Percentiles rank a stretch among this genome's conserved stretches.
Conservation (phyloP, 106 monocot species). For the Posidonia australis region DNA sequence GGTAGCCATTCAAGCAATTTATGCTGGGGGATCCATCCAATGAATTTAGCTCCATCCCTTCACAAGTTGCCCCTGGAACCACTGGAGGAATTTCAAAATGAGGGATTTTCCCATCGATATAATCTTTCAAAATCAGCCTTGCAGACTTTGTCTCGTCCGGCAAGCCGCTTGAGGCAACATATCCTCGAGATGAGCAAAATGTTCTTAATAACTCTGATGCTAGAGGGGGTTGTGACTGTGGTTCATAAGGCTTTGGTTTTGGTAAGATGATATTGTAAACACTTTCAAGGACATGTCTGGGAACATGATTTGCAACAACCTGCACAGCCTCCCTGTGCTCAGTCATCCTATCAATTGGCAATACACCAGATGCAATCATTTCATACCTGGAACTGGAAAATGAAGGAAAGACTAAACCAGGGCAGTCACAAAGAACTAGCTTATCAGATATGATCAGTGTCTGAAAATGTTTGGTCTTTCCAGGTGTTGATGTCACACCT, state of each 20-base stretch:
- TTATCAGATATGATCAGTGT: slow-evolving; percentile 85
- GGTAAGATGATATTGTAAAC: slow-evolving; percentile 71
- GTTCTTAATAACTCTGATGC: slow-evolving; percentile 64
- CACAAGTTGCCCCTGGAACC: not conserved
- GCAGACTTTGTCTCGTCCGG: slow-evolving; percentile 88
- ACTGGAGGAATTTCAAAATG: slow-evolving; percentile 75
- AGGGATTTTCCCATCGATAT: slow-evolving; percentile 83
- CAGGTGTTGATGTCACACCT: slow-evolving; percentile 91
- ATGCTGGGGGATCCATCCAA: not conserved
- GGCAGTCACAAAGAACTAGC: slow-evolving; percentile 92
- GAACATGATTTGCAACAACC: slow-evolving; percentile 64
- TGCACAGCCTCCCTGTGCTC: slow-evolving; percentile 74
- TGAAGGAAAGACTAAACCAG: slow-evolving; percentile 91
- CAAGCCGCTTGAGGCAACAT: slow-evolving; percentile 68
- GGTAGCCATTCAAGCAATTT: slow-evolving; percentile 3
- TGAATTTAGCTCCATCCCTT: not conserved
- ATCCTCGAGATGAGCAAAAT: slow-evolving; percentile 81
- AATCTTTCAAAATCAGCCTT: slow-evolving; percentile 84
- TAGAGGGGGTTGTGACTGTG: slow-evolving; percentile 44
- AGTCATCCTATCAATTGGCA: slow-evolving; percentile 84
- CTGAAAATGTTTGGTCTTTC: slow-evolving; percentile 97
- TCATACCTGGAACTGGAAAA: slow-evolving; percentile 90
- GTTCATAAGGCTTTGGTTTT: slow-evolving; percentile 72
- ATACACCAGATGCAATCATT: slow-evolving; percentile 88
- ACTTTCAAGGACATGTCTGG: slow-evolving; percentile 36